Base-by-base conservation (phyloP, 1,139 yeast genomes). In the Petasospora fabianii region DNA sequence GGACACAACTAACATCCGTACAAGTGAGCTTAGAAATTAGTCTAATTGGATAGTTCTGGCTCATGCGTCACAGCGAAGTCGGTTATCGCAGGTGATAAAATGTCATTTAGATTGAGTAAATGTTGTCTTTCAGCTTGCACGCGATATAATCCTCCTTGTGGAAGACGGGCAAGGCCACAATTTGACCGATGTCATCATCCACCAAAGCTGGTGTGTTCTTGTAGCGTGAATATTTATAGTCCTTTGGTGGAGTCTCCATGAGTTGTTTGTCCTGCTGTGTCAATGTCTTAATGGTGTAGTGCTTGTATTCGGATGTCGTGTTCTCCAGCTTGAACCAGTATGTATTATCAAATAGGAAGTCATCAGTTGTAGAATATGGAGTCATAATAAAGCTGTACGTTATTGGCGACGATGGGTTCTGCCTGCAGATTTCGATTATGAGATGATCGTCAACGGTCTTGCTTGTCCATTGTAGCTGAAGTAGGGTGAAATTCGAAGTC, bases 381-480 rank as follows among this genome's bases (percentile, higher is more conserved):
- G 22, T 24, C 8, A 49, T 16, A 0, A 26, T 20, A 7, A 48
- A 26, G 5, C 19, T 19, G 20, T 39, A 24, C 5, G 24, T 15
- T 4, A 46, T 27, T 4, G 51, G 43, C 14, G 27, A 17, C 8
- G 43, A 32, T 15, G 47, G 37, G 13, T 38, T 47, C 29, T 53
- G 55, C 32, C 57, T 43, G 11, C 39, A 22, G 2, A 51, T 27
- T 0, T 13, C 8, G 4, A 53, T 19, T 2, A 15, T 11, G 10
- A 44, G 11, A 3, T 24, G 36, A 9, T 35, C 35, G 2, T 21
- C 27, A 1, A 21, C 15, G 3, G 19, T 27, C 7, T 9, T 30
- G 10, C 38, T 24, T n/a, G 32, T 36, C 55, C 55, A 53, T 32
- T 49, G 53, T n/a, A 53, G 30, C 16, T 47, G 50, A 3, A 51